phyloP scores from a whole-genome alignment of 768 basidiomycete species.

The Termitomyces sp. region DNA sequence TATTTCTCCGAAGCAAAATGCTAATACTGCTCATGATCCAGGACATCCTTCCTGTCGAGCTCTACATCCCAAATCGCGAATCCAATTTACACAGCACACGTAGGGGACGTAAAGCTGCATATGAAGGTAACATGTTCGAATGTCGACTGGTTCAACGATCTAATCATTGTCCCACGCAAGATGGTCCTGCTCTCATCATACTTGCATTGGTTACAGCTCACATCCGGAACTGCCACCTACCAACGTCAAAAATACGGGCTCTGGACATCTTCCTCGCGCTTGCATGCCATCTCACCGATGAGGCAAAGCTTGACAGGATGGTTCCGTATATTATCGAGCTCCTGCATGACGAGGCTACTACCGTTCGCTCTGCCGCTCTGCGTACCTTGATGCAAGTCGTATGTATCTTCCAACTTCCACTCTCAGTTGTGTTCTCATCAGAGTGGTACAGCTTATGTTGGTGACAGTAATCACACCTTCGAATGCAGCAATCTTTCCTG shows the following conservation, averaged over 20 bases:
- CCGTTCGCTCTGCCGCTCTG: conserved; percentile 76
- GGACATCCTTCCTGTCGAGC: conserved; percentile 75
- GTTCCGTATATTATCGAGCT: conserved; percentile 89
- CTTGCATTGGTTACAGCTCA: conserved; percentile 85
- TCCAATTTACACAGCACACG: conserved; percentile 35
- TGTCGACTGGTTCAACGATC: not conserved
- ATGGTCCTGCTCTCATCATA: conserved; percentile 86
- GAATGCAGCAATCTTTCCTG: conserved; percentile 73
- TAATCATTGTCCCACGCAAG: conserved; percentile 28
- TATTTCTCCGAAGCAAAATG: not conserved
- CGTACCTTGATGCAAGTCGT: conserved; percentile 82
- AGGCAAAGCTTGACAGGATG: conserved; percentile 91
- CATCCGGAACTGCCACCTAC: conserved; percentile 79
- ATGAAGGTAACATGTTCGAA: conserved; percentile 45
- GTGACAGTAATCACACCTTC: conserved; percentile 21
- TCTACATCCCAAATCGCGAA: conserved; percentile 68
- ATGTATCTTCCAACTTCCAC: conserved; percentile 20
- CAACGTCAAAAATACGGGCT: conserved; percentile 80
- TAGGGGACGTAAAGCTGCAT: conserved; percentile 42
- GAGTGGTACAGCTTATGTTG: conserved; percentile 15
- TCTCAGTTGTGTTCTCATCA: not conserved
- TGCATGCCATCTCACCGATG: conserved; percentile 79
- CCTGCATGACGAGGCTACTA: conserved; percentile 76
- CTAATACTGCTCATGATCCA: conserved; percentile 18
- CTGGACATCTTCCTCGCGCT: conserved; percentile 85